Percentiles rank a stretch among this genome's conserved stretches.
These are phyloP conservation scores for Alnus glutinosa DNA, from an alignment of 306 rosid species.

Conservation along the genomic window DNA sequence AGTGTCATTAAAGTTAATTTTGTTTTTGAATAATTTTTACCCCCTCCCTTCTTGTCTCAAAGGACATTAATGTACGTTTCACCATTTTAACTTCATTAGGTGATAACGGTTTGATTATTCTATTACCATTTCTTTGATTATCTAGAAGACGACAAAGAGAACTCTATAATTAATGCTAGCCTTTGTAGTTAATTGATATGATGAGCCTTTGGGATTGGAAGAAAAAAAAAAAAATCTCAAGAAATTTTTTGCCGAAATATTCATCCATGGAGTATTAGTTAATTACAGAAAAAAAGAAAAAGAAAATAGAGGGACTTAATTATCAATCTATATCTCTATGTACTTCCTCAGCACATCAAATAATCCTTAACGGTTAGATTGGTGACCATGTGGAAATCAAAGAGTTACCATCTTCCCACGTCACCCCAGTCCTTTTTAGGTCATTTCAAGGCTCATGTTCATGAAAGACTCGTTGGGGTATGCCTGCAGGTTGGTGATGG, in stretches of 20 bases:
- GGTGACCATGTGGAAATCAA: not conserved
- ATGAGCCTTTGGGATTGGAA: no score
- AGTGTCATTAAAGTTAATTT: slow-evolving; percentile 26
- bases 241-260: not conserved
- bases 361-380: not conserved
- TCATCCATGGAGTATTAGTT: not conserved
- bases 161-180: no score
- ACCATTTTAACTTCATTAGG: not conserved
- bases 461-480: not conserved
- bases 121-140: no score
- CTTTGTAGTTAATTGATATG: no score
- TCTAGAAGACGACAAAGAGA: not conserved
- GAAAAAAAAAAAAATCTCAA: not conserved
- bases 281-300: not conserved
- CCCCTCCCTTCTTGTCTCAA: not conserved
- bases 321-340: no score
- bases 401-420: not conserved
- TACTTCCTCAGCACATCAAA: not conserved
- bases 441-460: slow-evolving; percentile 15
- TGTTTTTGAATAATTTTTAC: not conserved
- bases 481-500: slow-evolving; percentile 1
- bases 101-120: not conserved
- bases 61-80: not conserved
- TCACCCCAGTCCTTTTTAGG: not conserved
- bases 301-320: not conserved